Evolutionary conservation across 352 stramenopile species (phyloP).

Genomic region (Globisporangium barbulae): DNA sequence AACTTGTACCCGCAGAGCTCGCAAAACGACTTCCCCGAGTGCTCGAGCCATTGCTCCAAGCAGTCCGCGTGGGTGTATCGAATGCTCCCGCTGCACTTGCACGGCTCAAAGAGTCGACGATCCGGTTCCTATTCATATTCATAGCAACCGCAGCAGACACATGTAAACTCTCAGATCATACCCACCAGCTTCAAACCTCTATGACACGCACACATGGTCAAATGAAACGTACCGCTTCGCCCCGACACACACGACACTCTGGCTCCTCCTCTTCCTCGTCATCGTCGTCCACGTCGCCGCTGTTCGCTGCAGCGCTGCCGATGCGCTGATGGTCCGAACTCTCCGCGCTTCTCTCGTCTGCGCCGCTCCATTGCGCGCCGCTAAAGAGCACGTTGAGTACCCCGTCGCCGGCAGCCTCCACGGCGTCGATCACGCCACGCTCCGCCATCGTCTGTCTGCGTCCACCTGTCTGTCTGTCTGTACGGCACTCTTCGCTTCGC

Average conservation of each 20-base stretch:
- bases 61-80: slow-evolving; percentile 94
- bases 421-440: slow-evolving; percentile 8
- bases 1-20: slow-evolving; percentile 93
- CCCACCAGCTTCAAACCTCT: background rate
- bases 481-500: background rate
- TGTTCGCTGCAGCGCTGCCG: background rate
- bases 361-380: background rate
- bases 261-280: slow-evolving; percentile 73
- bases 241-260: slow-evolving; percentile 93
- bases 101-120: slow-evolving; percentile 79
- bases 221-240: slow-evolving; percentile 71
- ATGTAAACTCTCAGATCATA: slow-evolving; percentile 4
- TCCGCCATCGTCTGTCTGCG: slow-evolving; percentile 8
- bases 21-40: slow-evolving; percentile 90
- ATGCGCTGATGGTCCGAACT: background rate
- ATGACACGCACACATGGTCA: background rate
- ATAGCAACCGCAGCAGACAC: background rate
- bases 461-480: background rate
- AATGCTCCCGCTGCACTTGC: slow-evolving; percentile 95
- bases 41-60: slow-evolving; percentile 91
- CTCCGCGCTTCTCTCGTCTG: background rate
- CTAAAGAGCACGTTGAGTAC: slow-evolving; percentile 6
- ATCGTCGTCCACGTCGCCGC: slow-evolving; percentile 5
- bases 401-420: slow-evolving; percentile 8
- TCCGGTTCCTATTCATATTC: slow-evolving; percentile 44